phyloP scores from a whole-genome alignment of 2,329 filamentous ascomycete species.

The Dissoconium aciculare region DNA sequence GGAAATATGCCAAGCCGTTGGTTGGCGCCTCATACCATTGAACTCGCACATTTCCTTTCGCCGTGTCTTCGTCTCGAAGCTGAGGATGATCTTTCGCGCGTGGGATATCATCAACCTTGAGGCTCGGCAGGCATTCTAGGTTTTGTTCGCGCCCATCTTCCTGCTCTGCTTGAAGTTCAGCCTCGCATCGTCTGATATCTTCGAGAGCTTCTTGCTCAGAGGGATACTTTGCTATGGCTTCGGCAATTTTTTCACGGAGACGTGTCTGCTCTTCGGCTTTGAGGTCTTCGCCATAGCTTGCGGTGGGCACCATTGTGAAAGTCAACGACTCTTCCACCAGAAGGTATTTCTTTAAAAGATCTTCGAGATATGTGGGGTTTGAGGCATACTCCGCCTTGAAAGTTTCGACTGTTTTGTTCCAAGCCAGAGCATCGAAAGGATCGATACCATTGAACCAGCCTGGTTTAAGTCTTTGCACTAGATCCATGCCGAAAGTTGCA shows the following conservation, averaged over 20 bases:
- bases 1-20: conserved; percentile 92
- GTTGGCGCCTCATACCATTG: conserved; percentile 90
- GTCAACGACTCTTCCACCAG: conserved; percentile 74
- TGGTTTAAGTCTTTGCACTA: conserved; percentile 76
- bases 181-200: conserved; percentile 61
- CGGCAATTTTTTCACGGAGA: conserved; percentile 57
- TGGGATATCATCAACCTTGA: conserved; percentile 80
- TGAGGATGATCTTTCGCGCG: conserved; percentile 61
- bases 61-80: conserved; percentile 41
- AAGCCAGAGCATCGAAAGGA: conserved; percentile 78
- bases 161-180: conserved; percentile 48
- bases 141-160: conserved; percentile 73
- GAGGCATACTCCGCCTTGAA: conserved; percentile 66
- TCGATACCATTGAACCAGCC: conserved; percentile 94
- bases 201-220: conserved; percentile 56
- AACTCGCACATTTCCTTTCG: conserved; percentile 44
- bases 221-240: conserved; percentile 53
- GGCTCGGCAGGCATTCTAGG: conserved; percentile 71
- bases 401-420: conserved; percentile 72
- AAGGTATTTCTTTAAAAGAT: conserved; percentile 75
- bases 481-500: conserved; percentile 79
- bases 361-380: conserved; percentile 63
- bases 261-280: conserved; percentile 62
- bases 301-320: conserved; percentile 85
- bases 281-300: conserved; percentile 57